Evolutionary conservation across 2,329 filamentous ascomycete genomes (phyloP).

Genomic region (Aspergillus flavus): DNA sequence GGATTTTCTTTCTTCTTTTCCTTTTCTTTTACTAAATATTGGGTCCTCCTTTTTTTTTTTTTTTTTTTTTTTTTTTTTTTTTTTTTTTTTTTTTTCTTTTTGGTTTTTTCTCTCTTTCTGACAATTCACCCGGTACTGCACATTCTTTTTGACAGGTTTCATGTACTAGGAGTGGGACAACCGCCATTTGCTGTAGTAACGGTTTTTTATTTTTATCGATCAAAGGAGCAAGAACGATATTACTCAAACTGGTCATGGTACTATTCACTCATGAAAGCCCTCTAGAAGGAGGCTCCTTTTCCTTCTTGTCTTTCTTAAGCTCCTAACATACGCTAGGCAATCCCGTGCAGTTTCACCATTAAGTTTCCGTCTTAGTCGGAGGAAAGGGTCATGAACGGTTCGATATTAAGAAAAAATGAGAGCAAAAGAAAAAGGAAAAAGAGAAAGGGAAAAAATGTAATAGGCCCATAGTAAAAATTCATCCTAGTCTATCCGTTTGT

Average conservation of each 20-base stretch:
- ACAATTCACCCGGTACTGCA: neutral
- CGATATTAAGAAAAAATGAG: neutral
- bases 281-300: neutral
- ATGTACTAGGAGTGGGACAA: slow-evolving; percentile 15
- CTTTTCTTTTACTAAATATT: slow-evolving; percentile 10
- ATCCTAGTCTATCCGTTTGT: slow-evolving; percentile 12
- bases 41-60: slow-evolving; percentile 6
- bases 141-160: slow-evolving; percentile 21
- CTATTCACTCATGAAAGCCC: neutral
- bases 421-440: neutral
- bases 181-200: slow-evolving; percentile 13
- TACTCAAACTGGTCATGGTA: neutral
- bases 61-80: neutral
- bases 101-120: slow-evolving; percentile 1
- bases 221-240: neutral
- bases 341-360: slow-evolving; percentile 7
- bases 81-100: slow-evolving; percentile 11
- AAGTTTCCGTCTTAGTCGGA: neutral
- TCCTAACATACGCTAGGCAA: slow-evolving; percentile 22
- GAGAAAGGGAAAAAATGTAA: neutral
- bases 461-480: slow-evolving; percentile 1
- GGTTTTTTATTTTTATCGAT: slow-evolving; percentile 6
- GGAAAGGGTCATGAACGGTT: neutral
- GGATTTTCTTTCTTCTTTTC: slow-evolving; percentile 12
- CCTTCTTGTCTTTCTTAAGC: slow-evolving; percentile 1